Percentiles rank a stretch among this genome's conserved stretches.
These are phyloP conservation scores for Jamesozyma gamospora DNA, from an alignment of 805 yeast genomes.

Conservation along the genomic window DNA sequence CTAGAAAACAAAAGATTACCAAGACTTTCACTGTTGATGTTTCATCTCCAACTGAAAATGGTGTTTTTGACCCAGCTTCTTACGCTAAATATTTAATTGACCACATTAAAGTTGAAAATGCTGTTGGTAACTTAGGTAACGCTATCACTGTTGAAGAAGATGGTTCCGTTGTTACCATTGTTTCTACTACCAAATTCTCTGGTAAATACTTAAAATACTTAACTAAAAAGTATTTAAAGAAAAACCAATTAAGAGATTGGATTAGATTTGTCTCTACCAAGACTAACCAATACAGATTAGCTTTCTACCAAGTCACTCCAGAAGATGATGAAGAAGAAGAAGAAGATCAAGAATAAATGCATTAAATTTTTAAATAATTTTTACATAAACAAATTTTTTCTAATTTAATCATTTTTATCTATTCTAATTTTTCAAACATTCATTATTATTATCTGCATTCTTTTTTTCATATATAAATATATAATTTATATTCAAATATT, in stretches of 20 bases:
- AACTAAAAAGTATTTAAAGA: conserved; percentile 99
- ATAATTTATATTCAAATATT: not conserved
- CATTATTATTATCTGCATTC: too few species aligned
- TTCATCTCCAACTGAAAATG: conserved; percentile 94
- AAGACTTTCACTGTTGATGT: conserved; percentile 92
- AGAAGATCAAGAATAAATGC: conserved; percentile 47
- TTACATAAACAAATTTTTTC: not conserved
- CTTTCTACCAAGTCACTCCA: conserved; percentile 97
- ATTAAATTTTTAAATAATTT: conserved; percentile 1
- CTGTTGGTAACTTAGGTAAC: conserved; percentile 94
- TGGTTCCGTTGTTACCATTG: conserved; percentile 79
- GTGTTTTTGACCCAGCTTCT: conserved; percentile 94
- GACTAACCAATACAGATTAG: conserved; percentile 92
- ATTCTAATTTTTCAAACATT: too few species aligned
- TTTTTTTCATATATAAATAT: not conserved
- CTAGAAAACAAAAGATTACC: conserved; percentile 71
- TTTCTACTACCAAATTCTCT: conserved; percentile 88
- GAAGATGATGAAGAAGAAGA: conserved; percentile 74
- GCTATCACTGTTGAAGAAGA: conserved; percentile 85
- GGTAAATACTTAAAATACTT: conserved; percentile 99
- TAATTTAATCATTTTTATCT: not conserved
- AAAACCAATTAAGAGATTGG: conserved; percentile 99
- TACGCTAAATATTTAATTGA: conserved; percentile 97
- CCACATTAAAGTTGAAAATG: conserved; percentile 98
- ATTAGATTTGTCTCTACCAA: conserved; percentile 95